A percentile compares a stretch with the other conserved stretches of the same genome.
Evolutionary conservation across 176 grass and related monocot genomes (phyloP).

Genomic region (Rhipidocladum racemiflorum): DNA sequence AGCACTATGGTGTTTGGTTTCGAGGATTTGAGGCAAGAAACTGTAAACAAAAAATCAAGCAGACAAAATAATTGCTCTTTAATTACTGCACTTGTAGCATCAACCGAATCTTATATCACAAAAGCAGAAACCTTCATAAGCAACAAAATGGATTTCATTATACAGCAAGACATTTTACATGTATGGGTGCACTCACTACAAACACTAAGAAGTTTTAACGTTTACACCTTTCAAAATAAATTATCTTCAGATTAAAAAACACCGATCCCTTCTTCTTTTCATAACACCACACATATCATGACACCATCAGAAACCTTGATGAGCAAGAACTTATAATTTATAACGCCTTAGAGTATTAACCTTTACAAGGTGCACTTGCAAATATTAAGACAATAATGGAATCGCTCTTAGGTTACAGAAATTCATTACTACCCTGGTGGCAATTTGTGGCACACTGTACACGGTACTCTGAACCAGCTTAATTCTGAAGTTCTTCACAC

Average conservation of each 20-base stretch:
- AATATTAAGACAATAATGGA: background rate
- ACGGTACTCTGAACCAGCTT: background rate
- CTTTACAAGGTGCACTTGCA: background rate
- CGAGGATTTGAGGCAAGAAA: slow-evolving; percentile 56
- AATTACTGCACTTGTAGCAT: background rate
- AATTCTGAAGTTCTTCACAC: background rate
- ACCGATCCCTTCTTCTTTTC: background rate
- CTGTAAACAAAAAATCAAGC: slow-evolving; percentile 31
- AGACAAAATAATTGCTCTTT: background rate
- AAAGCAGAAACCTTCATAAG: background rate
- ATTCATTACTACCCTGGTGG: background rate
- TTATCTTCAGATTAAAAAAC: background rate
- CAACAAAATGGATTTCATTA: background rate
- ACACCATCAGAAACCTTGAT: background rate
- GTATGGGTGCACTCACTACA: background rate
- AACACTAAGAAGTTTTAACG: slow-evolving; percentile 7
- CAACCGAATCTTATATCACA: background rate
- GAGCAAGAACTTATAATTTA: background rate
- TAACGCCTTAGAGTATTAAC: background rate
- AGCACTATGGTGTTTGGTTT: slow-evolving; percentile 79
- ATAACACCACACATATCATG: background rate
- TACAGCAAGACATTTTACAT: background rate
- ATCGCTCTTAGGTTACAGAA: background rate
- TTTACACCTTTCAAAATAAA: background rate
- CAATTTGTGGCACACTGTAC: background rate